Percentiles rank a stretch among this genome's conserved stretches.
phyloP scores from a whole-genome alignment of 805 yeast genomes.

The Candida hungchunana region DNA sequence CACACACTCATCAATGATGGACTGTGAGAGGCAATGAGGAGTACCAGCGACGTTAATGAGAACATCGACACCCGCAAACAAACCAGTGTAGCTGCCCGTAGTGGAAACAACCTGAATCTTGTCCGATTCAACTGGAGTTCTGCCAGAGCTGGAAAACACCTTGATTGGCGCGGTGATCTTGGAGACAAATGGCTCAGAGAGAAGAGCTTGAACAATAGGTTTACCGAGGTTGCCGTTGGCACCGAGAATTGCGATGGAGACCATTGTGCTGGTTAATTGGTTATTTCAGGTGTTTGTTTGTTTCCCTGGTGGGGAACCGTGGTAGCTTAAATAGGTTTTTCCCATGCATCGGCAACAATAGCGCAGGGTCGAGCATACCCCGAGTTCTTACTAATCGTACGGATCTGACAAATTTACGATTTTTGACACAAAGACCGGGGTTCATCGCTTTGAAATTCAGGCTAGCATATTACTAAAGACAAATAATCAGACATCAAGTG shows the following conservation, averaged over 20 bases:
- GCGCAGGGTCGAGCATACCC: no score
- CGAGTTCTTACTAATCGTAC: no score
- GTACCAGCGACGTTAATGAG: constrained; percentile 41
- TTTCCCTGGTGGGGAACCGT: no score
- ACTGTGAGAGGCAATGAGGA: constrained; percentile 29
- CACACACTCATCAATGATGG: constrained; percentile 36
- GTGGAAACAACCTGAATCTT: constrained; percentile 18
- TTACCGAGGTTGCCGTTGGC: constrained; percentile 48
- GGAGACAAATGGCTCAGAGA: constrained; percentile 37
- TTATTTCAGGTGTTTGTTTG: no score
- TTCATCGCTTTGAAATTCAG: no score
- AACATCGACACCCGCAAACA: constrained; percentile 46
- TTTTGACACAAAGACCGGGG: no score
- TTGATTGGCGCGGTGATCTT: constrained; percentile 45
- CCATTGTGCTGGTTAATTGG: constrained; percentile 6
- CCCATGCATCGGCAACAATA: no score
- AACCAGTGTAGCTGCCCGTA: constrained; percentile 28
- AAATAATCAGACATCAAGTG: constrained; percentile 20
- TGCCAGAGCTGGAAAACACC: constrained; percentile 36
- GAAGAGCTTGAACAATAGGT: constrained; percentile 42
- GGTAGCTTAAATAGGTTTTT: no score
- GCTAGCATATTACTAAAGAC: background rate
- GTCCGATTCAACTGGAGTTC: constrained; percentile 17
- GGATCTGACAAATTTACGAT: no score
- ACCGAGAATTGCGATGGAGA: constrained; percentile 47